A percentile compares a stretch with the other conserved stretches of the same genome.
Conservation (phyloP, 148 eudicot genomes). For the Chenopodium quinoa region DNA sequence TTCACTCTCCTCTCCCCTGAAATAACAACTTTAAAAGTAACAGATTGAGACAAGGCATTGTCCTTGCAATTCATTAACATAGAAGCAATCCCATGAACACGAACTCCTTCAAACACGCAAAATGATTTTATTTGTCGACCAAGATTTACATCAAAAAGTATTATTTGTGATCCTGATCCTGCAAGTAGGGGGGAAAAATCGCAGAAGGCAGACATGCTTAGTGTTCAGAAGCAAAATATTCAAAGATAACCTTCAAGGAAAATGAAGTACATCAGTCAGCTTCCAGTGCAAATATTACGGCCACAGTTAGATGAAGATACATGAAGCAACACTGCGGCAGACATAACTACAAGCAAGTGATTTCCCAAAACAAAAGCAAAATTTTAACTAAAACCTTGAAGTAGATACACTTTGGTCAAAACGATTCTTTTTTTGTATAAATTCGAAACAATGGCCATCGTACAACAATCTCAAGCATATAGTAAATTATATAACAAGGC, state of each 20-base stretch:
- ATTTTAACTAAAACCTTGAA: not conserved
- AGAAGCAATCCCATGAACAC: conserved; percentile 75
- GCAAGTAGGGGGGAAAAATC: not conserved
- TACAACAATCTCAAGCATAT: no score
- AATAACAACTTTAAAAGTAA: conserved; percentile 44
- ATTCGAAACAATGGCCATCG: no score
- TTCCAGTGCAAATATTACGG: not conserved
- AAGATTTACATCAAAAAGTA: conserved; percentile 50
- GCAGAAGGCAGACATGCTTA: not conserved
- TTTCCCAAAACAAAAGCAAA: not conserved
- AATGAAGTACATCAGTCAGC: not conserved
- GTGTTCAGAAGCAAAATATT: not conserved
- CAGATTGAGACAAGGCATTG: conserved; percentile 3
- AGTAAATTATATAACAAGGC: no score
- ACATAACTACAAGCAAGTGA: not conserved
- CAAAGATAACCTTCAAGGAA: not conserved
- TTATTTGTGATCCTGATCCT: conserved; percentile 87
- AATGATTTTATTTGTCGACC: conserved; percentile 48
- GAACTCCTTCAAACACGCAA: conserved; percentile 67
- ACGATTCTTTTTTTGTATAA: no score
- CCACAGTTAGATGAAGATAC: not conserved
- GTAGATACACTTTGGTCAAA: not conserved
- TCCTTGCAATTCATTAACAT: not conserved
- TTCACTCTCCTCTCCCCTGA: conserved; percentile 87
- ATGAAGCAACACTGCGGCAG: not conserved